Conservation (phyloP, 805 yeast species). For the Suhomyces vadensis region DNA sequence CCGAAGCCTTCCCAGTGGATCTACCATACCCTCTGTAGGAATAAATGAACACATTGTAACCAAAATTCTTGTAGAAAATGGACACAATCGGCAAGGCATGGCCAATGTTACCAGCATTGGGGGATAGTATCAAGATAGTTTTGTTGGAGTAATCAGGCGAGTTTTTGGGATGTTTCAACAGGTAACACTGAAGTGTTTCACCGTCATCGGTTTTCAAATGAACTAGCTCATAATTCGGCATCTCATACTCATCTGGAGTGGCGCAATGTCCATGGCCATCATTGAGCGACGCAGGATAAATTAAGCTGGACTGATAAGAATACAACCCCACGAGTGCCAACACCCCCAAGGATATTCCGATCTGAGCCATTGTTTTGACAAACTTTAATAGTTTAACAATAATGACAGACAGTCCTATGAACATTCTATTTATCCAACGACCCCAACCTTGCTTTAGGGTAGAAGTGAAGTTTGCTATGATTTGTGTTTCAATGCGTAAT, state of each 20-base stretch:
- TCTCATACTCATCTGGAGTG: constrained; percentile 69
- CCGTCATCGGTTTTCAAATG: constrained; percentile 68
- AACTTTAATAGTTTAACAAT: constrained; percentile 16
- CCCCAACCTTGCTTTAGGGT: too few relatives aligned
- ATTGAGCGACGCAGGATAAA: constrained; percentile 84
- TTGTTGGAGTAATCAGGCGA: constrained; percentile 48
- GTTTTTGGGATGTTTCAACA: constrained; percentile 51
- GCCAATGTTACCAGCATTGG: constrained; percentile 97
- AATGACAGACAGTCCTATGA: constrained; percentile 5
- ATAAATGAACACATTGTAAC: constrained; percentile 77
- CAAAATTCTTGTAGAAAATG: constrained; percentile 59
- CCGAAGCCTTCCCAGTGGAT: constrained; percentile 75
- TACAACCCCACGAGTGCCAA: constrained; percentile 55
- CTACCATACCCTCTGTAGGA: constrained; percentile 91
- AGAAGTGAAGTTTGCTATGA: too few relatives aligned
- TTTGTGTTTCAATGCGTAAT: too few relatives aligned
- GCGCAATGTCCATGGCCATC: constrained; percentile 72
- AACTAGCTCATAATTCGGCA: constrained; percentile 60
- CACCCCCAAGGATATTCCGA: constrained; percentile 46
- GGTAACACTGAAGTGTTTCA: constrained; percentile 63
- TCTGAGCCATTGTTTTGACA: constrained; percentile 33
- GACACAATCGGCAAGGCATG: constrained; percentile 81
- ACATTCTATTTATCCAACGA: constrained; percentile 1
- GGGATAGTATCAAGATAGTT: constrained; percentile 77
- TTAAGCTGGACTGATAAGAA: constrained; percentile 59